These are phyloP conservation scores for Trametes pubescens DNA, from an alignment of 1,284 basidiomycete genomes.

Conservation along the genomic window DNA sequence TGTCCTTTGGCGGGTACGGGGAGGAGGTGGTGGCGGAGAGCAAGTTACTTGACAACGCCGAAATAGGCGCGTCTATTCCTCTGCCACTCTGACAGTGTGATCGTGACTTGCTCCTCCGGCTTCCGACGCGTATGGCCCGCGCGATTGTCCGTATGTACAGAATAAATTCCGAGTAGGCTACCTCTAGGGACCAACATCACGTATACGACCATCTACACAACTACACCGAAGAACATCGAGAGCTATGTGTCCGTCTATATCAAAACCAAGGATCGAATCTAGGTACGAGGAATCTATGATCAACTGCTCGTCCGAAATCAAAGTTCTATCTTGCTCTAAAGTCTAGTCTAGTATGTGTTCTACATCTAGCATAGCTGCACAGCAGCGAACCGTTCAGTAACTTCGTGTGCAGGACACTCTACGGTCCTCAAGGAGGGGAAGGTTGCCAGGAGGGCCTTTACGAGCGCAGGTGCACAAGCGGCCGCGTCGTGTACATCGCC, in stretches of 20 bases:
- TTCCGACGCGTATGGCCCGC: no score
- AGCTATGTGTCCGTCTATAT: no score
- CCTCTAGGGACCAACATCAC: background rate
- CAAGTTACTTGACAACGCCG: conserved; percentile 34
- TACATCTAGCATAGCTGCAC: background rate
- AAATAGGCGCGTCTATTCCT: conserved; percentile 17
- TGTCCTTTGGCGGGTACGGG: conserved; percentile 7
- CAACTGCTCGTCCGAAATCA: no score
- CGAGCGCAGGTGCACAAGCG: conserved; percentile 21
- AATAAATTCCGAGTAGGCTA: background rate
- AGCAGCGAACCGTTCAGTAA: conserved; percentile 25
- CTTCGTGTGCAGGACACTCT: conserved; percentile 20
- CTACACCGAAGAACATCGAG: no score
- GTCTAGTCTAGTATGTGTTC: background rate
- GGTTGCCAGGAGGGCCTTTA: conserved; percentile 27
- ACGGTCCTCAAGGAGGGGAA: conserved; percentile 30
- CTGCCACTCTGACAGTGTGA: no score
- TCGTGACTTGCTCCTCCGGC: background rate
- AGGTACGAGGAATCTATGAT: background rate
- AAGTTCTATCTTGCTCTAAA: background rate
- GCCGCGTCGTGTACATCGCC: conserved; percentile 25
- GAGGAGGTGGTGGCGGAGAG: conserved; percentile 29
- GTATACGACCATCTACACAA: background rate
- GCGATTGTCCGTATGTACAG: background rate
- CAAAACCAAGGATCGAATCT: no score